Percentiles rank a stretch among this genome's conserved stretches.
Conservation (phyloP, 2,329 filamentous ascomycete genomes). For the Fusarium robinianum region DNA sequence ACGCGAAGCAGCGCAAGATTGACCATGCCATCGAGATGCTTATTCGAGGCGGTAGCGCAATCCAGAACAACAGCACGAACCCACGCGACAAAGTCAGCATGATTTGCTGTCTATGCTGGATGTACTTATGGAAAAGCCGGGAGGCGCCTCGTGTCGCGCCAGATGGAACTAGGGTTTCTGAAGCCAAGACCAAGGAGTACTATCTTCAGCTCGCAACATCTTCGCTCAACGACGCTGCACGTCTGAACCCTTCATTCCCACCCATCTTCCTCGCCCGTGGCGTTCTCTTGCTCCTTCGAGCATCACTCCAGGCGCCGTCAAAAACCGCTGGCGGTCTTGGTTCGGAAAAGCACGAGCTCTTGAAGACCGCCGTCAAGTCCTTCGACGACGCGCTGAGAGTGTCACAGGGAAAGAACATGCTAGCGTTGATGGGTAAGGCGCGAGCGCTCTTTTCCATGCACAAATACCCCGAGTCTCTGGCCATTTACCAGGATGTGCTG, state of each 20-base stretch:
- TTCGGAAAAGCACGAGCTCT: slow-evolving; percentile 74
- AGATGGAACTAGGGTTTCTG: slow-evolving; percentile 67
- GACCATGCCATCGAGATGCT: slow-evolving; percentile 80
- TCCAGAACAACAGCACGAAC: slow-evolving; percentile 69
- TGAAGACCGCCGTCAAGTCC: slow-evolving; percentile 85
- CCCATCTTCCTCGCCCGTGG: slow-evolving; percentile 90
- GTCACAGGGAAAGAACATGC: slow-evolving; percentile 84
- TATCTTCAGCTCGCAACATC: slow-evolving; percentile 90
- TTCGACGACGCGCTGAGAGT: slow-evolving; percentile 92
- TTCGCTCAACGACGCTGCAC: slow-evolving; percentile 91
- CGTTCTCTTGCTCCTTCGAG: slow-evolving; percentile 83
- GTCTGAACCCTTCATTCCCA: slow-evolving; percentile 89
- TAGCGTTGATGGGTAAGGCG: slow-evolving; percentile 89
- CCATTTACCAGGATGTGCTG: slow-evolving; percentile 85
- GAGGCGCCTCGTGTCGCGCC: slow-evolving; percentile 68
- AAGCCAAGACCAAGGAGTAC: slow-evolving; percentile 88
- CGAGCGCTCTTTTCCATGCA: slow-evolving; percentile 84
- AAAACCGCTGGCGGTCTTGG: slow-evolving; percentile 70
- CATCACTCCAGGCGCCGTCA: slow-evolving; percentile 78
- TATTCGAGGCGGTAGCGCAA: slow-evolving; percentile 73
- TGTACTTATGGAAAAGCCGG: slow-evolving; percentile 87
- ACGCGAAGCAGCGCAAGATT: slow-evolving; percentile 92
- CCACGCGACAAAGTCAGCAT: slow-evolving; percentile 85
- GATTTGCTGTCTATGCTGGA: slow-evolving; percentile 84
- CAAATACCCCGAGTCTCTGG: slow-evolving; percentile 81